phyloP scores from a whole-genome alignment of 2,329 filamentous ascomycete species.

The Penicillium occitanis region DNA sequence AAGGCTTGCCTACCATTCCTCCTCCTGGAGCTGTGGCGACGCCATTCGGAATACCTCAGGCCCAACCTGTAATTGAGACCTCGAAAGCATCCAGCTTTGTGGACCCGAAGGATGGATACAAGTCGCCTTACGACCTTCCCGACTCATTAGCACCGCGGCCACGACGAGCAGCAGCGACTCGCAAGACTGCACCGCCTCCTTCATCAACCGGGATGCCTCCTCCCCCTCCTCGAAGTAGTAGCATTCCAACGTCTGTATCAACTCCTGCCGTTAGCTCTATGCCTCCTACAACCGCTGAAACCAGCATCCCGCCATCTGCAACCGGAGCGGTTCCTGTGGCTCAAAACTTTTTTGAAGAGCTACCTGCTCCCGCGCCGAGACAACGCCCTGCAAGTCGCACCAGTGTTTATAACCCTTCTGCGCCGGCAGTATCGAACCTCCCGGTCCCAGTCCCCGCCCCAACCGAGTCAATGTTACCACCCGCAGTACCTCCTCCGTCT shows the following conservation, averaged over 20 bases:
- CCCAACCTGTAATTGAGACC: slow-evolving; percentile 24
- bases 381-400: slow-evolving; percentile 55
- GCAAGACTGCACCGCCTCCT: slow-evolving; percentile 51
- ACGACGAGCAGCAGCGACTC: slow-evolving; percentile 63
- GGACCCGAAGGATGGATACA: slow-evolving; percentile 88
- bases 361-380: slow-evolving; percentile 60
- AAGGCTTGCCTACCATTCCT: slow-evolving; percentile 32
- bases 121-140: slow-evolving; percentile 91
- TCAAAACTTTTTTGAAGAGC: slow-evolving; percentile 72
- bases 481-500: slow-evolving; percentile 26
- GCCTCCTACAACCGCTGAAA: slow-evolving; percentile 27
- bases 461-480: slow-evolving; percentile 22
- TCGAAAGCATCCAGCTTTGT: slow-evolving; percentile 75
- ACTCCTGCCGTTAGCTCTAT: neutral
- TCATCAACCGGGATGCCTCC: slow-evolving; percentile 47
- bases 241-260: slow-evolving; percentile 48
- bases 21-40: slow-evolving; percentile 23
- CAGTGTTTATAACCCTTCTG: slow-evolving; percentile 43
- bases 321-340: slow-evolving; percentile 28
- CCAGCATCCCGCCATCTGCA: slow-evolving; percentile 26
- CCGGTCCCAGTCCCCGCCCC: slow-evolving; percentile 22
- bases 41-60: slow-evolving; percentile 10
- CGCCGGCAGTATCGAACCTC: slow-evolving; percentile 28
- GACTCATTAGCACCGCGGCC: slow-evolving; percentile 68
- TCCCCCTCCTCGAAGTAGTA: slow-evolving; percentile 63